Evolutionary conservation across 371 early-diverging fungal species (phyloP), one percentile per base, ranked within the genome.

Genomic region (Zychaea mexicana): DNA sequence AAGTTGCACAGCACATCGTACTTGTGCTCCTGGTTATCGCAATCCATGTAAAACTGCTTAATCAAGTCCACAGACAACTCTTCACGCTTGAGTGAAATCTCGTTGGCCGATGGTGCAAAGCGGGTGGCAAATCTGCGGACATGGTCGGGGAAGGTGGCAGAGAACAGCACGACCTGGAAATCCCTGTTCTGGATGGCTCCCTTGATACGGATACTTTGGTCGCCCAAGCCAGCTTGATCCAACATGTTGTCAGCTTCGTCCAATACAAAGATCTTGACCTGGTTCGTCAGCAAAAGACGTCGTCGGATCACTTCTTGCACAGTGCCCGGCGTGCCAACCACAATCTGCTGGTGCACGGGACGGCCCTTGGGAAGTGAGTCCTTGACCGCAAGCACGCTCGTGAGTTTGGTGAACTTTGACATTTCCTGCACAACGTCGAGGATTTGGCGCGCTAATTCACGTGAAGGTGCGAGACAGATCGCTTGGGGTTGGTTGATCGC

Each of bases 291-390:
- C 52, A 96, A 74, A 8, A 78, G 72, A 17, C 88, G 69, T 32
- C 85, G 77, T 60, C 85, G 82, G 28, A 93, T 85, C 60, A 91
- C 65, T 38, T 92, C 92, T 26, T 78, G 70, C 0, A 99, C 86
- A 0, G 97, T 95, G 17, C 99, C 99, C 3, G 99, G 99, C 0
- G 98, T 97, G 28, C 99, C 99, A 31, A 99, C 87, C 42, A 98
- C 79, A 42, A 99, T 83, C 13, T 98, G 96, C 0, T 88, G 88
- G 24, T 75, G 79, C 39, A 95, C 21, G 7, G 62, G 22, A 47
- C 69, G 82, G 22, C 85, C 82, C 66, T 72, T 72, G 21, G 67
- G 66, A 46, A 77, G 54, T 6, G 73, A 77, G 61, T 93, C 96
- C 68, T 91, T 92, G 65, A 97, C 87, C 36, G 95, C 94, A 17